These are phyloP conservation scores for Endocalyx cinctus DNA, from an alignment of 2,329 filamentous ascomycete species.

Conservation along the genomic window DNA sequence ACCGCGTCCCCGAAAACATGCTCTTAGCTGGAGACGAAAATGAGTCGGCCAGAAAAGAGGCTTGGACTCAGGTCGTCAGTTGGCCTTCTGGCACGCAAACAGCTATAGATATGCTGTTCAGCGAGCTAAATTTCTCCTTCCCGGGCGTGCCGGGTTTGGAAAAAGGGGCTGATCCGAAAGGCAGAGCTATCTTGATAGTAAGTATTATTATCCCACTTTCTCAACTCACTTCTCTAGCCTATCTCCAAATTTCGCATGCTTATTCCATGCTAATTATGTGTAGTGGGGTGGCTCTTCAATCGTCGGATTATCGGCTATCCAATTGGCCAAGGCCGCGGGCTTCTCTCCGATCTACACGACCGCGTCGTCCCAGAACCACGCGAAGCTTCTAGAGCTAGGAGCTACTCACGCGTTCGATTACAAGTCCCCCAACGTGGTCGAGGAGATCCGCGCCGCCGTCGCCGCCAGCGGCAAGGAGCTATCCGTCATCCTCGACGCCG, in stretches of 20 bases:
- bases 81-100: conserved; percentile 6
- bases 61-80: conserved; percentile 4
- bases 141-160: conserved; percentile 1
- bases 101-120: conserved; percentile 7
- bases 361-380: conserved; percentile 21
- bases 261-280: not conserved
- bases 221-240: not conserved
- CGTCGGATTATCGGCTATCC: conserved; percentile 26
- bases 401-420: conserved; percentile 29
- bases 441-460: conserved; percentile 10
- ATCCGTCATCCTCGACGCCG: conserved; percentile 9
- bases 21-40: too few relatives aligned
- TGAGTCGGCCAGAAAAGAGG: not conserved
- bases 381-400: conserved; percentile 22
- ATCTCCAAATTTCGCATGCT: not conserved
- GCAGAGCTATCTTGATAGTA: conserved; percentile 9
- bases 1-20: conserved; percentile 1
- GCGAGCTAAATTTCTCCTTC: conserved; percentile 8
- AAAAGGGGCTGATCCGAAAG: conserved; percentile 7
- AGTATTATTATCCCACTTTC: conserved; percentile 2
- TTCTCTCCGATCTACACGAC: conserved; percentile 25
- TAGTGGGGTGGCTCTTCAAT: conserved; percentile 26
- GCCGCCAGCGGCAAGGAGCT: conserved; percentile 4
- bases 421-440: conserved; percentile 18
- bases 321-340: conserved; percentile 23